Evolutionary conservation across 306 rosid species (phyloP).

Genomic region (Mimosa pudica): DNA sequence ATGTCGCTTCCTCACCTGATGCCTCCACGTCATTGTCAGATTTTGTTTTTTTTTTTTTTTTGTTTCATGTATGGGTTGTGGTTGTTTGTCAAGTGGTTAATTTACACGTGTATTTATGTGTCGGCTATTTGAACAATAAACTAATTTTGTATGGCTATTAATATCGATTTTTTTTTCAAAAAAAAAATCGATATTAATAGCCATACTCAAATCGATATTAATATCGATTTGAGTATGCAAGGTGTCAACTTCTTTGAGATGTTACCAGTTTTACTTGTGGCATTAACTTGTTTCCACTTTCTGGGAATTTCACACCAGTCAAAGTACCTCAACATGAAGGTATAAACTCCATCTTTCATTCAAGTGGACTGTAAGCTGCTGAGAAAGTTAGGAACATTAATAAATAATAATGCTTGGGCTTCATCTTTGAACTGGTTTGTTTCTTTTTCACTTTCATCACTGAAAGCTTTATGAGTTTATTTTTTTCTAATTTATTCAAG

Average conservation of each 20-base stretch:
- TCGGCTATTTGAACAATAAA: too few relatives aligned
- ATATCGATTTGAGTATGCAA: constrained; percentile 38
- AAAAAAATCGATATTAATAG: too few relatives aligned
- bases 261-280: constrained; percentile 36
- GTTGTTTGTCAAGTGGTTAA: background rate
- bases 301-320: constrained; percentile 49
- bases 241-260: constrained; percentile 33
- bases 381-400: background rate
- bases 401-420: background rate
- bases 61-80: background rate
- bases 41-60: background rate
- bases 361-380: background rate
- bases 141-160: too few relatives aligned
- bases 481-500: background rate
- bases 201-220: too few relatives aligned
- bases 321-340: constrained; percentile 64
- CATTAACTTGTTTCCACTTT: constrained; percentile 44
- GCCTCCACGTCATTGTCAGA: background rate
- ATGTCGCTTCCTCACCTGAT: background rate
- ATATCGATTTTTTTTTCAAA: too few relatives aligned
- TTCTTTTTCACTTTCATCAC: background rate
- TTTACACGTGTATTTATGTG: too few relatives aligned
- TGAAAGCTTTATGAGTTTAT: background rate
- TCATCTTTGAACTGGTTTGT: constrained; percentile 5
- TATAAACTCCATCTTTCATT: constrained; percentile 17